A percentile compares a stretch with the other conserved stretches of the same genome.
Evolutionary conservation across 202 grass and related monocot species (phyloP).

Genomic region (Zoysia matrella): DNA sequence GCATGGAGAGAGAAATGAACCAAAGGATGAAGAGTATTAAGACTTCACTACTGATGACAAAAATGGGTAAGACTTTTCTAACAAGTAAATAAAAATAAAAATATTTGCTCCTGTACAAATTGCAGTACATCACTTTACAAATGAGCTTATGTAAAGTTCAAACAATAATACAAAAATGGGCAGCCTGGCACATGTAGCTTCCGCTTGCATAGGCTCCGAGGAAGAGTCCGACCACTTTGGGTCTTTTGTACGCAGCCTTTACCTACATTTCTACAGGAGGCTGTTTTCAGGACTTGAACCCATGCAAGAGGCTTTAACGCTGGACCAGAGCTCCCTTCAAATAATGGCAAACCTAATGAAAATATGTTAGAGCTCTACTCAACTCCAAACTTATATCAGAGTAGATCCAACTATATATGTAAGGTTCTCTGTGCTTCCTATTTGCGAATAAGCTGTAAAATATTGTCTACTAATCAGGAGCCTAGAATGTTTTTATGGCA

Average conservation of each 20-base stretch:
- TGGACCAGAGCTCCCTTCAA: too few relatives aligned
- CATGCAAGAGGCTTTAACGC: too few relatives aligned
- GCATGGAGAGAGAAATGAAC: constrained; percentile 12
- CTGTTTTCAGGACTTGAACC: too few relatives aligned
- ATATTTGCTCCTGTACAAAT: not conserved
- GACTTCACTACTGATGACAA: not conserved
- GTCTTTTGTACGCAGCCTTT: too few relatives aligned
- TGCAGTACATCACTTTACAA: not conserved
- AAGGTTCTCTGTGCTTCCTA: not conserved
- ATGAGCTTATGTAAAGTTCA: constrained; percentile 7
- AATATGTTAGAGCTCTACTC: not conserved
- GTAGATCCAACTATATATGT: not conserved
- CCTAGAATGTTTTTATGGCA: not conserved
- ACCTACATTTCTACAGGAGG: too few relatives aligned
- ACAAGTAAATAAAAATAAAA: not conserved
- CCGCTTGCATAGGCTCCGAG: too few relatives aligned
- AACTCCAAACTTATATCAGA: not conserved
- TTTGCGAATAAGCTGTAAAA: not conserved
- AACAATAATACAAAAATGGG: too few relatives aligned
- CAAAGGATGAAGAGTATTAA: not conserved
- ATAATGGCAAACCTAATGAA: not conserved
- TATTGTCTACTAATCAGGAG: not conserved
- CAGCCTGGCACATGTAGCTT: too few relatives aligned
- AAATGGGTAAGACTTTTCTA: too few relatives aligned
- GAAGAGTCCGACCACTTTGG: too few relatives aligned